Percentiles rank a stretch among this genome's conserved stretches.
Evolutionary conservation across 164 flowering plant genomes (phyloP).

Genomic region (Macadamia integrifolia): DNA sequence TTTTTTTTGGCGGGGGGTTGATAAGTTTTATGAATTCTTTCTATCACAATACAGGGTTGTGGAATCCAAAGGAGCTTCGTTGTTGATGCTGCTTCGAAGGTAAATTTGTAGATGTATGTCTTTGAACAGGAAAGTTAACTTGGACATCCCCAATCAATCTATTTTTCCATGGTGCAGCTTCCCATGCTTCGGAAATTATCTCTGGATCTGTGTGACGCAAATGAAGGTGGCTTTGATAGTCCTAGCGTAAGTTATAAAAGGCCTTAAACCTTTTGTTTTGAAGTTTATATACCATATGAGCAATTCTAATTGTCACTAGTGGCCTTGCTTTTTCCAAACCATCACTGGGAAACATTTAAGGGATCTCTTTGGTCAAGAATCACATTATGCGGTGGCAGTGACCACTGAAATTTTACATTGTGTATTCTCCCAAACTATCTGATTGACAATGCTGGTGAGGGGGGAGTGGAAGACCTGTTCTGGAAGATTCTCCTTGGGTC

Average conservation of each 20-base stretch:
- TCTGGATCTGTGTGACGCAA: conserved; percentile 68
- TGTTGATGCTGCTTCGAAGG: conserved; percentile 53
- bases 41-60: conserved; percentile 40
- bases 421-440: too few relatives aligned
- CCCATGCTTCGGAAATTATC: conserved; percentile 73
- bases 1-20: neutral
- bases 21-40: neutral
- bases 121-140: neutral
- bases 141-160: neutral
- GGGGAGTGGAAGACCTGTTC: too few relatives aligned
- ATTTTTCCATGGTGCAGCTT: conserved; percentile 33
- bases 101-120: conserved; percentile 13
- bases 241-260: conserved; percentile 49
- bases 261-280: neutral
- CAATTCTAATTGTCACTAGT: too few relatives aligned
- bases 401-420: too few relatives aligned
- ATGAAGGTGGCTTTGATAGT: conserved; percentile 51
- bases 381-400: too few relatives aligned
- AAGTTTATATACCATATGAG: too few relatives aligned
- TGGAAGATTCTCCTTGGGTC: too few relatives aligned
- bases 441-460: too few relatives aligned
- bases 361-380: too few relatives aligned
- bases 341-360: too few relatives aligned
- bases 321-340: too few relatives aligned
- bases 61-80: conserved; percentile 56